phyloP scores from a whole-genome alignment of 1,284 basidiomycete genomes.

The Trichosporon ovoides region DNA sequence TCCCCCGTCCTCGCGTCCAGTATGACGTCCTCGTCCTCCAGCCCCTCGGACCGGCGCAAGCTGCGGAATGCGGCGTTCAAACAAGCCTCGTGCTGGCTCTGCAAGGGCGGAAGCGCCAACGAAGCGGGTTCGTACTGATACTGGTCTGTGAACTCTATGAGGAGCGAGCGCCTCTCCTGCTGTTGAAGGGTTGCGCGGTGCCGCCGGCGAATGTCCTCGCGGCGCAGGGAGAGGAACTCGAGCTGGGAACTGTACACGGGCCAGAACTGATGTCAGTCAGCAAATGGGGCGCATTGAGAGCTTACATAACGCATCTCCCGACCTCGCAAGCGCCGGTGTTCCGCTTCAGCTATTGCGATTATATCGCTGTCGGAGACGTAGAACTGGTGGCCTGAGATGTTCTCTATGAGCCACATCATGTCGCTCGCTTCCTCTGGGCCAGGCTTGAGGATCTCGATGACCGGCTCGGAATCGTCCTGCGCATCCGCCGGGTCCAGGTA shows the following conservation, averaged over 20 bases:
- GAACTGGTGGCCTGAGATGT: background rate
- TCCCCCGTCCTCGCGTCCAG: background rate
- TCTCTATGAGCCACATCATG: conserved; percentile 1
- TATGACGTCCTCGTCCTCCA: background rate
- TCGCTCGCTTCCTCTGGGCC: background rate
- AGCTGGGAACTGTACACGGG: background rate
- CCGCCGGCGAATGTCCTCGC: background rate
- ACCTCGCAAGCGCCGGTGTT: background rate
- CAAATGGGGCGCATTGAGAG: too few relatives aligned
- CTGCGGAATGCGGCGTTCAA: background rate
- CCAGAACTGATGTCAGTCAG: background rate
- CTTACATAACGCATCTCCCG: background rate
- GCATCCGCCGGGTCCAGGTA: background rate
- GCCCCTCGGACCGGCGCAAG: background rate
- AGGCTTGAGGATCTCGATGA: background rate
- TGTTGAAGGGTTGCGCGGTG: background rate
- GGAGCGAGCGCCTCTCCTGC: background rate
- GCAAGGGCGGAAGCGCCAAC: background rate
- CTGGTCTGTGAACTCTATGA: background rate
- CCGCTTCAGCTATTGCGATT: background rate
- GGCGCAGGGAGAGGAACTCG: background rate
- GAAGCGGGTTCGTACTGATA: background rate
- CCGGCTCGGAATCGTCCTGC: too few relatives aligned
- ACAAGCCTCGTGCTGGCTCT: background rate
- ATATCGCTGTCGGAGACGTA: background rate